phyloP scores from a whole-genome alignment of 2,329 filamentous ascomycete genomes.

The Rhinocladiella mackenziei region DNA sequence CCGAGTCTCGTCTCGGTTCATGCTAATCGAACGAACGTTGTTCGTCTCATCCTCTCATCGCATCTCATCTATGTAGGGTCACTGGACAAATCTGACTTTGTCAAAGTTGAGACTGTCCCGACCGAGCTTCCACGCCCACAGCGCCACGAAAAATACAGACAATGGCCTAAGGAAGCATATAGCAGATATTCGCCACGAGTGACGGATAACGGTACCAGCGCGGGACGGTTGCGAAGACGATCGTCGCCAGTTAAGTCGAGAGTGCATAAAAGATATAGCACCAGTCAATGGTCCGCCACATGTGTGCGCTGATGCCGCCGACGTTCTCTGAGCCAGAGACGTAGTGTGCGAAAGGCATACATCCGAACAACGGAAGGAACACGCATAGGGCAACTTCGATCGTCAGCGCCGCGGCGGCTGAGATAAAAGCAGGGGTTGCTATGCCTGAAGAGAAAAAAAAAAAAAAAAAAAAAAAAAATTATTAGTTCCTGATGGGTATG shows the following conservation, averaged over 20 bases:
- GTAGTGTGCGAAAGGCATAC: conserved; percentile 58
- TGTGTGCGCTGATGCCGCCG: conserved; percentile 58
- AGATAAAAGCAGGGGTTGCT: conserved; percentile 51
- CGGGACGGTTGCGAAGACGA: conserved; percentile 61
- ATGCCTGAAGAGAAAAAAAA: conserved; percentile 39
- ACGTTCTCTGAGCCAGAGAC: conserved; percentile 57
- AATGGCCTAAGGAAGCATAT: conserved; percentile 68
- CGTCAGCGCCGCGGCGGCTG: conserved; percentile 50
- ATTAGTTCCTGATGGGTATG: too few species aligned
- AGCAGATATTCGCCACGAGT: conserved; percentile 62
- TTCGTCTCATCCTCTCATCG: background rate
- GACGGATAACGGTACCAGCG: conserved; percentile 67
- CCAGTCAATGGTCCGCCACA: conserved; percentile 63
- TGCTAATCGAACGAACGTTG: background rate
- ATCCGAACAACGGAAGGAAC: conserved; percentile 58
- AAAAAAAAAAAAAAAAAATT: too few species aligned
- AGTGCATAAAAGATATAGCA: conserved; percentile 68
- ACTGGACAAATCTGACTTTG: conserved; percentile 12
- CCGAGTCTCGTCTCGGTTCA: too few species aligned
- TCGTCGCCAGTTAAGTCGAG: conserved; percentile 60
- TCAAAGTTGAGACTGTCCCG: conserved; percentile 35
- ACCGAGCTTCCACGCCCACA: conserved; percentile 52
- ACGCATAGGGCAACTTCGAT: conserved; percentile 62
- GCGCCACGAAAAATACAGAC: conserved; percentile 49
- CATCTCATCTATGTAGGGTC: conserved; percentile 1